Evolutionary conservation across 1,284 basidiomycete genomes (phyloP), one percentile per base, ranked within the genome.

Genomic region (Ustilago tritici): DNA sequence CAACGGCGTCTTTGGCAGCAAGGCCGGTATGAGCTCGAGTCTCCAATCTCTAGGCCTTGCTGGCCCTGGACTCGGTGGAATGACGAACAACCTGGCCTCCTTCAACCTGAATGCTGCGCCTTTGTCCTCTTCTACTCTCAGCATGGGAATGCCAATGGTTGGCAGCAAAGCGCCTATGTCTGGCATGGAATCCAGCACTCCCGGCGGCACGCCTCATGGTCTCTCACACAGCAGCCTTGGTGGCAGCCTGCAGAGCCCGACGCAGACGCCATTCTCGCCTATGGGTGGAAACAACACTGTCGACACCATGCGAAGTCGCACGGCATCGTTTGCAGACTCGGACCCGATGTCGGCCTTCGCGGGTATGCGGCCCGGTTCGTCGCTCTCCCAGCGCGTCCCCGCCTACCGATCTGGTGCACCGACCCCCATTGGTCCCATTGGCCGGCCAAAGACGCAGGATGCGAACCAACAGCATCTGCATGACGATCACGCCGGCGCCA

Each of bases 371-470:
- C 70, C 78, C 1, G 59, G 65, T 35, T 80, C 76, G 40, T 70
- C 76, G 12, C 64, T 78, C 5, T 78, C 78, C 32, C 76, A 80
- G 43, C 53, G 78, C 11, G 61, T 68, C 3, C 62, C 76, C 12
- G 70, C 70, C 57, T 75, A 73, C 61, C 70, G 78, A 12, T 59
- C 69, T 17, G 59, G 68, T 43, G 69, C 63, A 46, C 77, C 78
- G 0, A 68, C 76, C 19, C 83, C 83, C 15, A 84, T 85, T 31
- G 84, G 83, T 2, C 83, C 84, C 12, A 85, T 85, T 50, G 84
- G 83, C 35, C 79, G 83, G n/a, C 84, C 82, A 15, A 75, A 80
- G 53, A 70, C 66, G 19, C 54, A 67, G 57, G 74, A 77, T 28
- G 14, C 76, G 49, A 69, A 69, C 10, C 70, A 72, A 17, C 63